Evolutionary conservation across 1,284 basidiomycete species (phyloP), one percentile per base, ranked within the genome.

Genomic region (Cutaneotrichosporon sp.): DNA sequence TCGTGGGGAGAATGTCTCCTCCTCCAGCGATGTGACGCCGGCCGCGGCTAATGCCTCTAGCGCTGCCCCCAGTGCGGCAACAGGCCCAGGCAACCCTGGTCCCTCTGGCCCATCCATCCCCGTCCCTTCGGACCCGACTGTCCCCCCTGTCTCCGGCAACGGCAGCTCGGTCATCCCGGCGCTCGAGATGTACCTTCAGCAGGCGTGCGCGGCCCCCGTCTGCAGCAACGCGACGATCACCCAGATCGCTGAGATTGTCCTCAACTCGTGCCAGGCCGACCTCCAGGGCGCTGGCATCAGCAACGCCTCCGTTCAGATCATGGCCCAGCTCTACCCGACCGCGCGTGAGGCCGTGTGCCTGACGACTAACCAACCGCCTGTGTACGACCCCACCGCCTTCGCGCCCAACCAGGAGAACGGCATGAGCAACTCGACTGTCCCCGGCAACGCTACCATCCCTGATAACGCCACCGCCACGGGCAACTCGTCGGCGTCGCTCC

Each of bases 311-410:
- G 60, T 81, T 42, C 49, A 56, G 16, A 62, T 56, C n/a, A 65
- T 73, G 47, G 58, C 75, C 53, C 58, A 60, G 59, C 58, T 68
- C 14, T 78, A 79, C 66, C 77, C 74, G 5, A 67, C 78, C 26
- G 75, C 76, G 14, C 70, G 79, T 22, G 77, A 81, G 66, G 68
- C 78, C 14, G 60, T 69, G 21, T 81, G 79, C 53, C 68, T 80
- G 65, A 75, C 78, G 64, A 78, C 76, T 22, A 47, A 21, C 51
- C 5, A 56, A 16, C 58, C 58, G 2, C 42, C 38, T 6, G 42
- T 26, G 10, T 34, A 56, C 31, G 14, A 38, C 55, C 18, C 21
- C 21, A 13, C 55, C 1, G 21, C 30, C 60, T 73, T 73, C 70
- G 71, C 73, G 34, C 73, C 73, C 22, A 31, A 31, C 51, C 26